These are phyloP conservation scores for Hypoxylon fragiforme DNA, from an alignment of 495 filamentous ascomycete genomes.

Conservation along the genomic window DNA sequence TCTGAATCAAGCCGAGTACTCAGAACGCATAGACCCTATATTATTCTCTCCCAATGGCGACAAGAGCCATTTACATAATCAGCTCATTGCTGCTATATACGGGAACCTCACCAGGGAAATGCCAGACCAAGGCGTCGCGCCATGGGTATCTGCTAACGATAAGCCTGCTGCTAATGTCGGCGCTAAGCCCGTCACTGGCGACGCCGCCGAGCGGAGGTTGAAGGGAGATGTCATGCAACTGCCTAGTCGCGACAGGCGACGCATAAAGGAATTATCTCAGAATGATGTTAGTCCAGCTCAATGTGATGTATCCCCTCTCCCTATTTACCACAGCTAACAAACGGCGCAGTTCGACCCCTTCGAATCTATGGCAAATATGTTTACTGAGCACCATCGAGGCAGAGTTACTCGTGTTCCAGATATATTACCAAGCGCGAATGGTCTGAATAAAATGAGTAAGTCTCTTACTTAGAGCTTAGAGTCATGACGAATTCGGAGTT, in stretches of 20 bases:
- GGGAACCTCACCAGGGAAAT: conserved; percentile 85
- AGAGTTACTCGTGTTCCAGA: conserved; percentile 70
- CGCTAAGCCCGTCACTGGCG: conserved; percentile 78
- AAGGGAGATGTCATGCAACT: conserved; percentile 96
- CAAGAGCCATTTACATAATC: conserved; percentile 85
- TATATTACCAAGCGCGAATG: conserved; percentile 79
- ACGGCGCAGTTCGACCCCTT: conserved; percentile 64
- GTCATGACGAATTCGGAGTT: too few species aligned
- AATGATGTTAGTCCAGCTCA: conserved; percentile 51
- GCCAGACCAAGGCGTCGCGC: conserved; percentile 88
- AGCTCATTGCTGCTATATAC: conserved; percentile 81
- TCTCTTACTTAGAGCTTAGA: conserved; percentile 12
- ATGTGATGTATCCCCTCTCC: too few species aligned
- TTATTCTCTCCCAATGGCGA: conserved; percentile 70
- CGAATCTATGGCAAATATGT: conserved; percentile 63
- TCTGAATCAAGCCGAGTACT: conserved; percentile 82
- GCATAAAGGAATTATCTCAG: conserved; percentile 74
- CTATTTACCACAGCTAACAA: conserved; percentile 13
- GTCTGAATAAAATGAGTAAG: conserved; percentile 87
- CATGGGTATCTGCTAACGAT: conserved; percentile 94
- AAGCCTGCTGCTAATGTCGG: conserved; percentile 77
- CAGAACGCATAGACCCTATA: conserved; percentile 69
- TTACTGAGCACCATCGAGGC: conserved; percentile 69
- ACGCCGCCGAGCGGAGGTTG: conserved; percentile 85
- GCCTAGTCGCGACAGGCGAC: conserved; percentile 78